These are phyloP conservation scores for Penstemon barbatus DNA, from an alignment of 257 asterid species.

Conservation along the genomic window DNA sequence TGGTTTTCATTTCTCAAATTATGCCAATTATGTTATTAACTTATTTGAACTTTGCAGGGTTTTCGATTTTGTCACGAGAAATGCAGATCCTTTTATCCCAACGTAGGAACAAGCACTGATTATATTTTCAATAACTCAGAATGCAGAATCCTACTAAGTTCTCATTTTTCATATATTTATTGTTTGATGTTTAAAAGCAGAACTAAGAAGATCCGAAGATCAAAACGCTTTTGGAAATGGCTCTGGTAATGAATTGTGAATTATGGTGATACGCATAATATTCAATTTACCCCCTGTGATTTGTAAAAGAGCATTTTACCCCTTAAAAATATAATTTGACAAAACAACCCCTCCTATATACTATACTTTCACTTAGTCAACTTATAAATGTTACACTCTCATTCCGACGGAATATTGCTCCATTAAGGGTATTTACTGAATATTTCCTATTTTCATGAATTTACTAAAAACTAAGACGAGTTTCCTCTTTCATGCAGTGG, in stretches of 20 bases:
- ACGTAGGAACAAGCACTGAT: conserved; percentile 38
- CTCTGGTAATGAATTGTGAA: conserved; percentile 40
- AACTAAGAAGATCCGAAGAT: conserved; percentile 34
- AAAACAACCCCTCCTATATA: too few species aligned
- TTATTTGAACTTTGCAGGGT: conserved; percentile 41
- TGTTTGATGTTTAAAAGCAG: conserved; percentile 24
- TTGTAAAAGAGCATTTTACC: too few species aligned
- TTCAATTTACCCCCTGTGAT: too few species aligned
- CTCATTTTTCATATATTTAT: neutral
- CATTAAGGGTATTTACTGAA: too few species aligned
- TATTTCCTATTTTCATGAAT: neutral
- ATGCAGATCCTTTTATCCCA: conserved; percentile 54
- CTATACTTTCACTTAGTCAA: too few species aligned
- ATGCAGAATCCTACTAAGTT: neutral
- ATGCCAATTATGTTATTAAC: too few species aligned
- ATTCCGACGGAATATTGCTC: too few species aligned
- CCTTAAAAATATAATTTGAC: too few species aligned
- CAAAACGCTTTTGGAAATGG: conserved; percentile 50
- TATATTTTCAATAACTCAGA: neutral
- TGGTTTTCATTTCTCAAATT: too few species aligned
- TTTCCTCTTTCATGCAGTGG: neutral
- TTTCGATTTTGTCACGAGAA: conserved; percentile 39
- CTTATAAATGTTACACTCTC: too few species aligned
- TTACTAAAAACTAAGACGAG: neutral
- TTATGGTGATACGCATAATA: too few species aligned